A percentile compares a stretch with the other conserved stretches of the same genome.
These are phyloP conservation scores for Podaxis sp. DNA, from an alignment of 768 basidiomycete species.

Conservation along the genomic window DNA sequence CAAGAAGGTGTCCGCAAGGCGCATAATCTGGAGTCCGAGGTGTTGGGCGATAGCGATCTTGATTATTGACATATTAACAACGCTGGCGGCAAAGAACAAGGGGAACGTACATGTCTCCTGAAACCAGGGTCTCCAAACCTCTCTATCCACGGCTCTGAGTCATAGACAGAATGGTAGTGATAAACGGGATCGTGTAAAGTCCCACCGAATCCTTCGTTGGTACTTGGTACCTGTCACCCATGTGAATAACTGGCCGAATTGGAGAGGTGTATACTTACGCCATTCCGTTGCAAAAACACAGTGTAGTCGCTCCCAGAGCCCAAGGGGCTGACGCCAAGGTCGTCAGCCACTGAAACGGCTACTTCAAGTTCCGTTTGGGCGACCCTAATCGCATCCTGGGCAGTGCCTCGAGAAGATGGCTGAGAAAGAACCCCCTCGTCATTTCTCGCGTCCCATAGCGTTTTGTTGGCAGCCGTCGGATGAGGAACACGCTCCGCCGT, in stretches of 20 bases:
- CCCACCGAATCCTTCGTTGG: constrained; percentile 34
- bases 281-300: constrained; percentile 74
- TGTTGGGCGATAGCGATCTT: constrained; percentile 64
- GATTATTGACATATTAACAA: not conserved
- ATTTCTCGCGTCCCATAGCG: constrained; percentile 73
- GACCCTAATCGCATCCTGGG: constrained; percentile 20
- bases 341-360: constrained; percentile 22
- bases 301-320: constrained; percentile 90
- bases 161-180: constrained; percentile 74
- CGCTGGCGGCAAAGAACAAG: not conserved
- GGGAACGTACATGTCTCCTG: constrained; percentile 49
- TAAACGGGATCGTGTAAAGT: constrained; percentile 54
- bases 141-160: constrained; percentile 66
- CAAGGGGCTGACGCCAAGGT: constrained; percentile 46
- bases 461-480: constrained; percentile 56
- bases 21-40: constrained; percentile 57
- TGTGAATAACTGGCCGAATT: not conserved
- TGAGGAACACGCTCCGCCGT: constrained; percentile 73
- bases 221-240: constrained; percentile 30
- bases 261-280: constrained; percentile 22
- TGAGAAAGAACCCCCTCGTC: constrained; percentile 48
- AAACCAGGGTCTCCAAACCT: constrained; percentile 71
- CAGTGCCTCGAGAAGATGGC: constrained; percentile 16
- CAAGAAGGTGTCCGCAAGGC: constrained; percentile 54
- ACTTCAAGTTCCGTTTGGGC: constrained; percentile 32